A percentile compares a stretch with the other conserved stretches of the same genome.
Evolutionary conservation across 129 eudicot genomes (phyloP).

Genomic region (Ambrosia trifida): DNA sequence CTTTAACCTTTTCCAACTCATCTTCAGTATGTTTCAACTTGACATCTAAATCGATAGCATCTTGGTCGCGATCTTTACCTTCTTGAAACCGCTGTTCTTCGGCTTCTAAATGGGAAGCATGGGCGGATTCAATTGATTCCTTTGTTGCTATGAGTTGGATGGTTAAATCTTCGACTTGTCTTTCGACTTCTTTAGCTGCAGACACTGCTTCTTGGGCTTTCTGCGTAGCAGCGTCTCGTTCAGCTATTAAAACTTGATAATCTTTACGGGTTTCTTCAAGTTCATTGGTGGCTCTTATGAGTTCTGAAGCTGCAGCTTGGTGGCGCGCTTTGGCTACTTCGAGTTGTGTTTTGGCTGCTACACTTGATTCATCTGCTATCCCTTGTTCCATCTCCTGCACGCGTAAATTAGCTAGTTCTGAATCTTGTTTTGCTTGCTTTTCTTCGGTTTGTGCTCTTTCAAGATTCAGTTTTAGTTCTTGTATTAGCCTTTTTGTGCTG

Average conservation of each 20-base stretch:
- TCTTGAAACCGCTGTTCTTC: constrained; percentile 82
- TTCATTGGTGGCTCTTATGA: constrained; percentile 52
- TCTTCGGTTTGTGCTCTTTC: constrained; percentile 88
- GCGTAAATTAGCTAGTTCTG: constrained; percentile 75
- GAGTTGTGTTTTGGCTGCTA: constrained; percentile 84
- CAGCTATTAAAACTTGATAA: constrained; percentile 43
- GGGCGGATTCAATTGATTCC: constrained; percentile 75
- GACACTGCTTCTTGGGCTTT: constrained; percentile 70
- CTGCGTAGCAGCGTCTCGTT: constrained; percentile 54
- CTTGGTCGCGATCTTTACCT: constrained; percentile 62
- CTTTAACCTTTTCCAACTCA: constrained; percentile 55
- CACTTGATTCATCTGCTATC: constrained; percentile 68
- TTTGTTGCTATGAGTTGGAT: constrained; percentile 76
- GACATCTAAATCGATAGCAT: constrained; percentile 46
- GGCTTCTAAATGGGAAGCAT: constrained; percentile 84
- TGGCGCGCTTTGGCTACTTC: constrained; percentile 85
- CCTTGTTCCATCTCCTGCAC: constrained; percentile 88
- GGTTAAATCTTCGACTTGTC: constrained; percentile 71
- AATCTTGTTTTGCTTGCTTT: constrained; percentile 82
- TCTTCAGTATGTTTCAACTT: constrained; percentile 64
- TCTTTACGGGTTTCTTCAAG: constrained; percentile 59
- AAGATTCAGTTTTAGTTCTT: constrained; percentile 82
- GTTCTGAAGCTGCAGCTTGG: constrained; percentile 62
- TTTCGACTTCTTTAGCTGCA: constrained; percentile 67
- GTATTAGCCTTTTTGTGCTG: constrained; percentile 74